These are phyloP conservation scores for Thozetella sp. DNA, from an alignment of 495 filamentous ascomycete genomes.

Conservation along the genomic window DNA sequence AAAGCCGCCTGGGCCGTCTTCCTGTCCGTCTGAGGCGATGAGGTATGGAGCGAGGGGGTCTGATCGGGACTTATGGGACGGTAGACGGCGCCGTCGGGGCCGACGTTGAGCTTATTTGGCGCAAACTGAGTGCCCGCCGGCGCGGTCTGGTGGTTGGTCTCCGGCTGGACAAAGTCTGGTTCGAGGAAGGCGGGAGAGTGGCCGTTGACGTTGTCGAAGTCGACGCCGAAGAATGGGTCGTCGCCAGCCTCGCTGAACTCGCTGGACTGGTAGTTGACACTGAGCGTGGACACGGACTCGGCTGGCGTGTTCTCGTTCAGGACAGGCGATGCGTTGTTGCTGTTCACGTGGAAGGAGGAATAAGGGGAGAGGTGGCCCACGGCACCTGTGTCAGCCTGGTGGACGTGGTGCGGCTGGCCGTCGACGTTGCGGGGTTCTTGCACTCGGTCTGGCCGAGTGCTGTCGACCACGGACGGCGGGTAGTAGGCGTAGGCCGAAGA, in stretches of 20 bases:
- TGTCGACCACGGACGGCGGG: constrained; percentile 21
- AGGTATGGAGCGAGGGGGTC: constrained; percentile 26
- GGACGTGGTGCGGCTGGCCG: constrained; percentile 16
- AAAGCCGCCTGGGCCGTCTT: constrained; percentile 13
- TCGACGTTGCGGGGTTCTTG: constrained; percentile 24
- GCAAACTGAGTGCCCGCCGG: constrained; percentile 8
- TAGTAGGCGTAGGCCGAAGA: constrained; percentile 27
- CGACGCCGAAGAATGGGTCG: constrained; percentile 40
- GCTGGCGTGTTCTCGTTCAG: constrained; percentile 39
- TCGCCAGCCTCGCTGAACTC: constrained; percentile 38
- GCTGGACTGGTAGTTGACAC: constrained; percentile 40
- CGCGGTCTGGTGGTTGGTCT: constrained; percentile 11
- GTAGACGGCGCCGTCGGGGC: constrained; percentile 8
- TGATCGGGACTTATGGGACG: constrained; percentile 33
- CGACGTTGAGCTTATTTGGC: constrained; percentile 2
- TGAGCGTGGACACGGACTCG: constrained; percentile 37
- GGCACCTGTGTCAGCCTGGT: constrained; percentile 19
- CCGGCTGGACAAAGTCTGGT: constrained; percentile 12
- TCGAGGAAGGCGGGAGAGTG: constrained; percentile 36
- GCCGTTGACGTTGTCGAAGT: constrained; percentile 30
- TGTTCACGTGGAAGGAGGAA: constrained; percentile 34
- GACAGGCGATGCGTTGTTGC: constrained; percentile 39
- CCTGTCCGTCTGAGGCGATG: constrained; percentile 23
- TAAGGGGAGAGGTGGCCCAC: constrained; percentile 36
- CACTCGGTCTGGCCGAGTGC: constrained; percentile 20